A percentile compares a stretch with the other conserved stretches of the same genome.
Evolutionary conservation across 1,284 basidiomycete genomes (phyloP).

Genomic region (Tremellales sp.): DNA sequence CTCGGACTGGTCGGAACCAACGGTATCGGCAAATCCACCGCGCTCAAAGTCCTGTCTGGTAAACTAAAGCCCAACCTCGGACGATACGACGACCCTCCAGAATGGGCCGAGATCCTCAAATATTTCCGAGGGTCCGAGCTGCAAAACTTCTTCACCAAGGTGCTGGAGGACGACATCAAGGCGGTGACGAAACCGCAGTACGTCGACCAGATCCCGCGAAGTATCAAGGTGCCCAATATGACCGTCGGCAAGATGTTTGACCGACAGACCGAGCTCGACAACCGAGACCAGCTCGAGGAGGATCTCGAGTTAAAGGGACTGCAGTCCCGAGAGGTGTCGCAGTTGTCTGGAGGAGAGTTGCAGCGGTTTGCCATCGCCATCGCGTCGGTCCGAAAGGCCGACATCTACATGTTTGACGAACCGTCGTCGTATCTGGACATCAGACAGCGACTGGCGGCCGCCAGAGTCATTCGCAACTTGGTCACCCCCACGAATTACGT

Average conservation of each 20-base stretch:
- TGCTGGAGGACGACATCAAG: slow-evolving; percentile 96
- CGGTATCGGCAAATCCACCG: slow-evolving; percentile 97
- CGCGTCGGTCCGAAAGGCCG: slow-evolving; percentile 70
- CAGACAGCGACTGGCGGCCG: slow-evolving; percentile 88
- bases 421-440: slow-evolving; percentile 96
- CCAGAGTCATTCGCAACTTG: slow-evolving; percentile 86
- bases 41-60: slow-evolving; percentile 89
- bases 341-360: slow-evolving; percentile 90
- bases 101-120: slow-evolving; percentile 96
- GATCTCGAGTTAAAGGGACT: slow-evolving; percentile 83
- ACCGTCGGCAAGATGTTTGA: slow-evolving; percentile 86
- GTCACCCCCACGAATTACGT: slow-evolving; percentile 80
- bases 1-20: slow-evolving; percentile 94
- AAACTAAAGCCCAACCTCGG: slow-evolving; percentile 75
- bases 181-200: slow-evolving; percentile 98
- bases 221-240: slow-evolving; percentile 78
- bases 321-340: slow-evolving; percentile 72
- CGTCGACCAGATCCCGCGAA: slow-evolving; percentile 93
- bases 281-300: slow-evolving; percentile 70
- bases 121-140: slow-evolving; percentile 96
- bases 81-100: slow-evolving; percentile 68
- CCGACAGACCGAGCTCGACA: slow-evolving; percentile 55
- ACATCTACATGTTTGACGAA: slow-evolving; percentile 71
- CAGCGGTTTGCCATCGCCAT: slow-evolving; percentile 76
- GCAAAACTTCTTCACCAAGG: slow-evolving; percentile 97